Conservation (phyloP, 2,329 filamentous ascomycete species). For the Nemania serpens region DNA sequence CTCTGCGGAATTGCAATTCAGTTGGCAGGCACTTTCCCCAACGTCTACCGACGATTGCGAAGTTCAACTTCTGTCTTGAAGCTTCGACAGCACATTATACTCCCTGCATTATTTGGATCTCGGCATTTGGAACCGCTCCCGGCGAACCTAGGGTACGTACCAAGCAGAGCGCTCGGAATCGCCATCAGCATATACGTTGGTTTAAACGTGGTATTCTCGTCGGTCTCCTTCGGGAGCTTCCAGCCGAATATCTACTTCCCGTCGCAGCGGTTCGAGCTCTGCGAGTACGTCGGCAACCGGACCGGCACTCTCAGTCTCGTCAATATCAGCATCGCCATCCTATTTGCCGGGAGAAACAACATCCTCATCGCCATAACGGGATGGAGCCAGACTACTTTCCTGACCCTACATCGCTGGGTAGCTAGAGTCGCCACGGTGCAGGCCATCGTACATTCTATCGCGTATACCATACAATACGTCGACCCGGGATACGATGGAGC, state of each 20-base stretch:
- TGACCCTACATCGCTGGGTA: conserved; percentile 38
- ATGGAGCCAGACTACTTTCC: conserved; percentile 40
- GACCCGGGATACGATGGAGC: conserved; percentile 28
- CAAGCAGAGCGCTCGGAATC: conserved; percentile 23
- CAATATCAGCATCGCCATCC: conserved; percentile 36
- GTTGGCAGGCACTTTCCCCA: conserved; percentile 16
- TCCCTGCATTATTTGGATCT: conserved; percentile 25
- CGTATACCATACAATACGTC: conserved; percentile 32
- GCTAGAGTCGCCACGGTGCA: conserved; percentile 39
- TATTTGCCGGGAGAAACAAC: conserved; percentile 40
- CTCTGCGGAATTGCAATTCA: conserved; percentile 28
- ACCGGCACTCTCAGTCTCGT: conserved; percentile 36
- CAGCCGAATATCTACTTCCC: conserved; percentile 28
- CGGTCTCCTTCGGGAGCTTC: conserved; percentile 27
- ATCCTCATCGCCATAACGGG: conserved; percentile 36
- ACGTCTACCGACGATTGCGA: conserved; percentile 13
- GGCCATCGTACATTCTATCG: conserved; percentile 36
- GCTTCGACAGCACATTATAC: conserved; percentile 19
- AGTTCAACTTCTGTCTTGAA: conserved; percentile 15
- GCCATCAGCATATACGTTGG: conserved; percentile 23
- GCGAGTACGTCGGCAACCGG: conserved; percentile 40
- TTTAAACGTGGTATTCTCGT: conserved; percentile 29
- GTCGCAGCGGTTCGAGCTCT: conserved; percentile 20
- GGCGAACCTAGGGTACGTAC: conserved; percentile 27
- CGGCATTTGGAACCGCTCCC: conserved; percentile 28